phyloP scores from a whole-genome alignment of 1,284 basidiomycete species.

The Apiotrichum porosum region DNA sequence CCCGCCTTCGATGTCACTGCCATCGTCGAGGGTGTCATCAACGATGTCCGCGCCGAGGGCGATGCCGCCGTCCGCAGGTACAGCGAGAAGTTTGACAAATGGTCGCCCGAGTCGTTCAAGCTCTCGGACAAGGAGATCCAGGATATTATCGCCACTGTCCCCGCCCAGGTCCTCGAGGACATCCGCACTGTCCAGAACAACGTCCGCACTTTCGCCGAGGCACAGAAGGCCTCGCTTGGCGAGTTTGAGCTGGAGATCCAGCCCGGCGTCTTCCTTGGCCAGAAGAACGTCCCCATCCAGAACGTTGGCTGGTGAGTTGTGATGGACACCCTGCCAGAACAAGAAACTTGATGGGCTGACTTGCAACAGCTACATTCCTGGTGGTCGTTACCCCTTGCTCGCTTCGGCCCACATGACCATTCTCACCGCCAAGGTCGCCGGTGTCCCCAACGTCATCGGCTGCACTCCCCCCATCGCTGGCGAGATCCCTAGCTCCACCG shows the following conservation, averaged over 20 bases:
- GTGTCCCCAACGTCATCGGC: constrained; percentile 42
- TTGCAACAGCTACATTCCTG: constrained; percentile 20
- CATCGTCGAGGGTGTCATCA: not conserved
- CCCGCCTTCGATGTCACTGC: not conserved
- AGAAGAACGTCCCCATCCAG: constrained; percentile 9
- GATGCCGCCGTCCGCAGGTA: constrained; percentile 15
- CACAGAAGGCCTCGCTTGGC: constrained; percentile 16
- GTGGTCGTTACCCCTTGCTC: constrained; percentile 8
- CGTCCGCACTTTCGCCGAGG: constrained; percentile 21
- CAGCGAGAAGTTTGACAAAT: constrained; percentile 17
- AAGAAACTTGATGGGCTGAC: too few relatives aligned
- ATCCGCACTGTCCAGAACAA: constrained; percentile 25
- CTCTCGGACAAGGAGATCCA: constrained; percentile 15
- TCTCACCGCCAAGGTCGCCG: constrained; percentile 43
- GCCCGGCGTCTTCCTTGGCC: constrained; percentile 23
- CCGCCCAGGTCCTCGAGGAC: constrained; percentile 20
- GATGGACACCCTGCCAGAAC: too few relatives aligned
- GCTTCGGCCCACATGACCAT: constrained; percentile 28
- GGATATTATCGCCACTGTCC: constrained; percentile 17
- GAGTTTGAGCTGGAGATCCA: constrained; percentile 26
- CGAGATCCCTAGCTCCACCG: constrained; percentile 12
- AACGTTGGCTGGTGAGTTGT: constrained; percentile 16
- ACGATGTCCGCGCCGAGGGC: constrained; percentile 13
- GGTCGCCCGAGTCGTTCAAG: constrained; percentile 10
- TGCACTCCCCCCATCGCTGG: constrained; percentile 41